These are phyloP conservation scores for Pseudogymnoascus sp. DNA, from an alignment of 2,329 filamentous ascomycete species.

Conservation along the genomic window DNA sequence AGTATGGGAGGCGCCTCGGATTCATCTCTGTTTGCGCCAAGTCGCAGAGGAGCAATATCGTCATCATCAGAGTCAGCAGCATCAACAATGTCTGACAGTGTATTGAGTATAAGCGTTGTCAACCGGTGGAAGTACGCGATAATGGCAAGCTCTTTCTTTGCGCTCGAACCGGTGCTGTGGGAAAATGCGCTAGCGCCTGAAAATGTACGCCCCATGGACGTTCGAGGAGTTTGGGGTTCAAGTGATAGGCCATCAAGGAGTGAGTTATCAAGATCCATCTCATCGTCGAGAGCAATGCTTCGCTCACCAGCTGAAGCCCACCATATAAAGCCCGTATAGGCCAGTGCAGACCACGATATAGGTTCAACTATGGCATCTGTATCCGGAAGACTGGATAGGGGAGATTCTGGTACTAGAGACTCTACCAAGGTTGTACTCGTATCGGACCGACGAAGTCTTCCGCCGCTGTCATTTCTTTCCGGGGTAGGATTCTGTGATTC, in stretches of 20 bases:
- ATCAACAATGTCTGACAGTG: conserved; percentile 54
- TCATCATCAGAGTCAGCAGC: conserved; percentile 29
- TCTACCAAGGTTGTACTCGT: background rate
- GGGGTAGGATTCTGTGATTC: background rate
- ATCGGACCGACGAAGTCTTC: background rate
- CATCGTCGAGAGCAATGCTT: conserved; percentile 49
- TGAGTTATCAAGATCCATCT: conserved; percentile 47
- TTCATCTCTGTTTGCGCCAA: conserved; percentile 31
- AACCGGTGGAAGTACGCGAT: conserved; percentile 77
- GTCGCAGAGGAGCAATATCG: conserved; percentile 32
- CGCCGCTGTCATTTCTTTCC: background rate
- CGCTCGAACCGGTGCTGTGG: conserved; percentile 7
- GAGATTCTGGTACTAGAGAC: conserved; percentile 10
- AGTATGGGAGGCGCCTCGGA: conserved; percentile 32
- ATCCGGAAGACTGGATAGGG: conserved; percentile 38
- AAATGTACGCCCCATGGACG: conserved; percentile 23
- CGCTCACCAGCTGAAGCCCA: conserved; percentile 79
- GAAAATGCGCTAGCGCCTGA: conserved; percentile 31
- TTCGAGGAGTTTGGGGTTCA: conserved; percentile 21
- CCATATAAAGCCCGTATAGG: conserved; percentile 81
- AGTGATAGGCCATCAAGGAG: conserved; percentile 46
- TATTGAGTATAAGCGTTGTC: conserved; percentile 56
- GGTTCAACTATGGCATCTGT: conserved; percentile 52
- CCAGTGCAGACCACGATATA: conserved; percentile 61
- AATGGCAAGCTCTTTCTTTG: conserved; percentile 54